Evolutionary conservation across 495 filamentous ascomycete genomes (phyloP).

Genomic region (Daldinia grandis): DNA sequence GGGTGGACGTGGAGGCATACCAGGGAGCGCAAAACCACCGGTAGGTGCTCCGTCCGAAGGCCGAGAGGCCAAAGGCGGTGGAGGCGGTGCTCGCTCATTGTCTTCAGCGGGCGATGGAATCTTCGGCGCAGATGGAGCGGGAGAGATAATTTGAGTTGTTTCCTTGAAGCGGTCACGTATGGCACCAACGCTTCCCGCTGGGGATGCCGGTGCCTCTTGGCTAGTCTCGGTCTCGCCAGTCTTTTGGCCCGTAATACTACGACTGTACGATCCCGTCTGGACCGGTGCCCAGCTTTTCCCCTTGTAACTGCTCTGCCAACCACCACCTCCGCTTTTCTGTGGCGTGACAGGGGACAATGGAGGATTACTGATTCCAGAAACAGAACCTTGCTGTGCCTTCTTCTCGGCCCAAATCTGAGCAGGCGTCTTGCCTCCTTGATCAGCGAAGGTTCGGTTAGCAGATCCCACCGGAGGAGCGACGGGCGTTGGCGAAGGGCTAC

Average conservation of each 20-base stretch:
- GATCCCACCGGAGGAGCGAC: constrained; percentile 70
- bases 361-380: constrained; percentile 52
- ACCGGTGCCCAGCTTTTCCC: constrained; percentile 91
- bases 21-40: constrained; percentile 77
- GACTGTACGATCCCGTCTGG: constrained; percentile 73
- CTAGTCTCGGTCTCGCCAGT: constrained; percentile 60
- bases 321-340: constrained; percentile 74
- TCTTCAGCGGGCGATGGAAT: constrained; percentile 45
- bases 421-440: constrained; percentile 93
- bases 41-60: constrained; percentile 53
- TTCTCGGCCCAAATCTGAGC: constrained; percentile 97
- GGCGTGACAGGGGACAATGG: constrained; percentile 62
- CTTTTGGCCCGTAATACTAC: constrained; percentile 65
- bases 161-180: constrained; percentile 82
- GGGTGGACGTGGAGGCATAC: constrained; percentile 68
- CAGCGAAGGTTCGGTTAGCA: constrained; percentile 91
- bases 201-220: constrained; percentile 53
- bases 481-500: constrained; percentile 57
- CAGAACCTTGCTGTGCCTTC: constrained; percentile 80
- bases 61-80: constrained; percentile 67
- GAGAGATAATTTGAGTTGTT: constrained; percentile 67
- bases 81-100: constrained; percentile 58
- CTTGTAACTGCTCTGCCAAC: constrained; percentile 87
- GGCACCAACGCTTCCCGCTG: constrained; percentile 67
- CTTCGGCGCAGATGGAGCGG: constrained; percentile 51